These are phyloP conservation scores for Raphanus sativus DNA, from an alignment of 345 rosid species.

Conservation along the genomic window DNA sequence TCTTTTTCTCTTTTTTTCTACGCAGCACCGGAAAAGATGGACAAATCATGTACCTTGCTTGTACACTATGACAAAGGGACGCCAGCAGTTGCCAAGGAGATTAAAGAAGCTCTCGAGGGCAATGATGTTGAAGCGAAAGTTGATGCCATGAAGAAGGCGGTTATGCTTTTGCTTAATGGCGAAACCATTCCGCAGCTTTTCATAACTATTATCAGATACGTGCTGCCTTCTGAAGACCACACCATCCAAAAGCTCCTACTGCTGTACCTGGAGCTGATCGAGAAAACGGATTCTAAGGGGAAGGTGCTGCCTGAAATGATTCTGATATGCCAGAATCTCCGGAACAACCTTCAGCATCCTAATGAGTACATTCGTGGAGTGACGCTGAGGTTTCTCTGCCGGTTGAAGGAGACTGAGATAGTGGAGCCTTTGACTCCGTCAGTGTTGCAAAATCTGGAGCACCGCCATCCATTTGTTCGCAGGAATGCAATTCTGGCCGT, in stretches of 20 bases:
- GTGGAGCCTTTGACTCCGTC: slow-evolving; percentile 76
- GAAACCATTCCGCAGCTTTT: slow-evolving; percentile 93
- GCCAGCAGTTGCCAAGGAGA: slow-evolving; percentile 81
- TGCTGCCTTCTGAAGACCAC: slow-evolving; percentile 88
- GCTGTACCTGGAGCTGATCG: slow-evolving; percentile 78
- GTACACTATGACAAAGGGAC: slow-evolving; percentile 89
- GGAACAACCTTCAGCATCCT: slow-evolving; percentile 86
- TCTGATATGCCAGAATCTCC: slow-evolving; percentile 80
- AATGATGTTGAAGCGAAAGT: slow-evolving; percentile 64
- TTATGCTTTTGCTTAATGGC: slow-evolving; percentile 85
- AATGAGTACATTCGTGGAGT: slow-evolving; percentile 92
- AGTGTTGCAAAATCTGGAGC: slow-evolving; percentile 68
- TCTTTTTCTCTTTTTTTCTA: neutral
- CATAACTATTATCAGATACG: slow-evolving; percentile 85
- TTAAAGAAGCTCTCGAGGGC: slow-evolving; percentile 89
- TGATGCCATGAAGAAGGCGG: slow-evolving; percentile 86
- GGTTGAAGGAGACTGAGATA: slow-evolving; percentile 65
- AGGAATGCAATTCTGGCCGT: slow-evolving; percentile 72
- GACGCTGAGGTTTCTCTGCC: slow-evolving; percentile 74
- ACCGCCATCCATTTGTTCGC: slow-evolving; percentile 68
- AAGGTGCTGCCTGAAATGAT: slow-evolving; percentile 89
- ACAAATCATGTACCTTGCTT: slow-evolving; percentile 74
- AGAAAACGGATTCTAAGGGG: slow-evolving; percentile 73
- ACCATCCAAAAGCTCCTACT: slow-evolving; percentile 79
- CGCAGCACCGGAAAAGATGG: slow-evolving; percentile 48